These are phyloP conservation scores for Aegle marmelos DNA, from an alignment of 345 rosid species.

Conservation along the genomic window DNA sequence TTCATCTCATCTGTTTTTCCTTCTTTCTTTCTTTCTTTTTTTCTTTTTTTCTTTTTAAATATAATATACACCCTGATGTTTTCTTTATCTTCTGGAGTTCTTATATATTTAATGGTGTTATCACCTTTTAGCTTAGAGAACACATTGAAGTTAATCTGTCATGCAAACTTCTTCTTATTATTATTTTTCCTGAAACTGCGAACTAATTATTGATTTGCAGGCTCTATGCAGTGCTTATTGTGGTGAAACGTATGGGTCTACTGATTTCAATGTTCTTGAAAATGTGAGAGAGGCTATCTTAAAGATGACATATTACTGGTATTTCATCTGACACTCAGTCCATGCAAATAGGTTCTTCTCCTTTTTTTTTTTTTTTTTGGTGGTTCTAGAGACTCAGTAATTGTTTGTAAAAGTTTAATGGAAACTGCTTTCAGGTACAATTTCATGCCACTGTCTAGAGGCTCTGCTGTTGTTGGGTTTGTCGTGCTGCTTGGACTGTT, in stretches of 20 bases:
- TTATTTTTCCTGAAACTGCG: too few species aligned
- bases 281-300: conserved; percentile 72
- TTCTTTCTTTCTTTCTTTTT: background rate
- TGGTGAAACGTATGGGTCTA: conserved; percentile 70
- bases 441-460: conserved; percentile 94
- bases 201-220: conserved; percentile 33
- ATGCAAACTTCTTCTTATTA: too few species aligned
- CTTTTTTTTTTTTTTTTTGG: background rate
- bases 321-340: conserved; percentile 13
- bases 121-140: background rate
- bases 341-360: conserved; percentile 6
- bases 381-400: background rate
- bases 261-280: conserved; percentile 56
- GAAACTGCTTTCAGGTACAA: conserved; percentile 61
- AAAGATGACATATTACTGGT: conserved; percentile 98
- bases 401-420: background rate
- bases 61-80: background rate
- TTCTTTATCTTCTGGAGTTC: background rate
- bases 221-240: conserved; percentile 79
- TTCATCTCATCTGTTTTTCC: background rate
- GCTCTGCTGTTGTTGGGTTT: conserved; percentile 83
- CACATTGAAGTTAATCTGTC: background rate
- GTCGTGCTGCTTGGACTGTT: conserved; percentile 73
- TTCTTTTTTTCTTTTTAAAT: background rate
- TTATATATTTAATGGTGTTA: background rate